These are phyloP conservation scores for Cladosporium sphaerospermum DNA, from an alignment of 2,329 filamentous ascomycete genomes.

Conservation along the genomic window DNA sequence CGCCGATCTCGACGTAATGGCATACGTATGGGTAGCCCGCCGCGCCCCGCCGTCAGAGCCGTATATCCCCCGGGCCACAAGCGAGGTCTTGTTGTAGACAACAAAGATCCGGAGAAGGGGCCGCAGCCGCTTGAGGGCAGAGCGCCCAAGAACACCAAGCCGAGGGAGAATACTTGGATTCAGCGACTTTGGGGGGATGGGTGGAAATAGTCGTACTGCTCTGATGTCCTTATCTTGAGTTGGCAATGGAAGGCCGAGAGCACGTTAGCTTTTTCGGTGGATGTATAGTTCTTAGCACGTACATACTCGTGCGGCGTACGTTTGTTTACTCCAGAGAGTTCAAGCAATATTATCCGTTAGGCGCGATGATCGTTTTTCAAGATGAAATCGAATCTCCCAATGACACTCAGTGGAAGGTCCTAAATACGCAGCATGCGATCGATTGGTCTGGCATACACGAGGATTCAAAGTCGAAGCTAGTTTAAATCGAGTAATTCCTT, in stretches of 20 bases:
- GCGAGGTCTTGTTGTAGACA: constrained; percentile 21
- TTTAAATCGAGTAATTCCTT: too few species aligned
- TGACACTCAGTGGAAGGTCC: too few species aligned
- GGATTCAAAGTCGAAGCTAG: too few species aligned
- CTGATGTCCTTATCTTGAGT: neutral
- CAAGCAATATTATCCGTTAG: too few species aligned
- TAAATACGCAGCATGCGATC: too few species aligned
- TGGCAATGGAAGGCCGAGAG: neutral
- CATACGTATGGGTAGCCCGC: constrained; percentile 16
- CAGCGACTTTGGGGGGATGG: constrained; percentile 22
- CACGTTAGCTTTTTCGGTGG: too few species aligned
- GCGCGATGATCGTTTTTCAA: too few species aligned
- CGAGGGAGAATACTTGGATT: constrained; percentile 17
- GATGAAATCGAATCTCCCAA: too few species aligned
- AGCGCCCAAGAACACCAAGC: constrained; percentile 7
- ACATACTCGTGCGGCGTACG: too few species aligned
- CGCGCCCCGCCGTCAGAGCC: constrained; percentile 5
- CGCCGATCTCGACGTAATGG: constrained; percentile 19
- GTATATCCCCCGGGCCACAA: constrained; percentile 18
- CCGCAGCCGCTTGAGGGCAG: constrained; percentile 15
- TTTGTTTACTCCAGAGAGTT: too few species aligned
- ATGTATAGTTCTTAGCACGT: too few species aligned
- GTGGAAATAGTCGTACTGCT: constrained; percentile 19
- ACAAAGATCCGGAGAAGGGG: constrained; percentile 27
- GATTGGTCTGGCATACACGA: too few species aligned